Evolutionary conservation across 495 filamentous ascomycete genomes (phyloP), one percentile per base, ranked within the genome.

Genomic region (Pyronema domesticum): DNA sequence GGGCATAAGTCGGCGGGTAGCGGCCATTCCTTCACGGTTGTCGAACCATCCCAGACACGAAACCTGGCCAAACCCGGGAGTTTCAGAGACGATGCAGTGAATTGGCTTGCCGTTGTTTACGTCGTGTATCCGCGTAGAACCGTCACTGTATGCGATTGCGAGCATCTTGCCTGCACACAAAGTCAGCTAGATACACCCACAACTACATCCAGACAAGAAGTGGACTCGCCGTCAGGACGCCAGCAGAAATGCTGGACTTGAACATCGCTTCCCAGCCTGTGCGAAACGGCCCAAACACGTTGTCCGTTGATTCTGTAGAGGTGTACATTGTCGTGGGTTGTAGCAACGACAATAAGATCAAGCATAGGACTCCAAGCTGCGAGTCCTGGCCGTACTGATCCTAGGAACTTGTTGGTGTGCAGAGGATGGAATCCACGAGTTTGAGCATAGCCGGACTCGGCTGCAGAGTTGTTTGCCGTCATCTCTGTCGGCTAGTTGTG

Each of bases 261-360:
- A 11, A 55, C 54, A 45, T 65, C 63, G n/a, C 13, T n/a, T 13
- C 62, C 63, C 39, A 51, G 35, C n/a, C 56, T 62, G 33, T 65
- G 59, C 7, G 65, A 63, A 37, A 72, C 53, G 3, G 77, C 75
- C 62, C 83, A 80, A 3, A 81, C 80, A 34, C 73, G 68, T 65
- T 86, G 82, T 0, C 81, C 82, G 60, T 80, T 83, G 54, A 84
- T 68, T 14, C 82, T 70, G 59, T 77, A 84, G 8, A 84, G 74
- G 42, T 74, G 68, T 18, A 86, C 63, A 53, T 77, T 72, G 14
- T 79, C 76, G 53, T 82, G 76, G 10, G 75, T 69, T 6, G 76
- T 77, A 36, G 75, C 74, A 37, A 83, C 58, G 7, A 78, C 81
- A 51, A 86, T 73, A 44, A 86, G 69, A 66, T 85, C 81, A 77